Percentiles rank a stretch among this genome's conserved stretches.
Conservation (phyloP, 257 asterid species). For the Petunia axillaris region DNA sequence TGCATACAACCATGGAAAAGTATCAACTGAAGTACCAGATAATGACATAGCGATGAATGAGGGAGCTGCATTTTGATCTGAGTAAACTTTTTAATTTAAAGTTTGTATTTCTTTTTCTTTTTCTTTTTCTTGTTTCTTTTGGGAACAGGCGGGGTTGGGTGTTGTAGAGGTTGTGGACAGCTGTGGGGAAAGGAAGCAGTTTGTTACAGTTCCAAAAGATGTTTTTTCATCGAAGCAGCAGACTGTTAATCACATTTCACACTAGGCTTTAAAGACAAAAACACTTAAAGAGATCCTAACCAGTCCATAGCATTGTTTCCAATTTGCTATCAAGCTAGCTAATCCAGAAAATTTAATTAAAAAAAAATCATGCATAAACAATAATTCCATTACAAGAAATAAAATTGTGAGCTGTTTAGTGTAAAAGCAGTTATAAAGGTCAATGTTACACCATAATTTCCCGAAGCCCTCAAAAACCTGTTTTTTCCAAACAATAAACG, state of each 20-base stretch:
- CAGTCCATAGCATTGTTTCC: not conserved
- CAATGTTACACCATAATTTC: constrained; percentile 10
- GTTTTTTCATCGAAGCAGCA: not conserved
- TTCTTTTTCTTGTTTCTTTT: not conserved
- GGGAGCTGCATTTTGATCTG: constrained; percentile 4
- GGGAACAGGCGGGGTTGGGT: not conserved
- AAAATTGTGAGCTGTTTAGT: not conserved
- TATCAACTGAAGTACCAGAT: constrained; percentile 22
- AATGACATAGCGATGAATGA: constrained; percentile 11
- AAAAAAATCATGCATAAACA: not conserved
- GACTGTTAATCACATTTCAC: not conserved
- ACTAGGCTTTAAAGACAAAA: constrained; percentile 14
- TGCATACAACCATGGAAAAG: not conserved
- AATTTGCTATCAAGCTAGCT: constrained; percentile 14
- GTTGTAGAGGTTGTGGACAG: not conserved
- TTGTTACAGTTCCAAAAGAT: not conserved
- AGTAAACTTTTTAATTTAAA: not conserved
- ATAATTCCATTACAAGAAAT: not conserved
- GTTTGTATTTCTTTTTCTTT: too few species aligned
- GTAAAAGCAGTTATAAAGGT: constrained; percentile 14
- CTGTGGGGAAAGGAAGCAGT: constrained; percentile 11
- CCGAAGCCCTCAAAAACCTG: not conserved
- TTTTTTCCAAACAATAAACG: constrained; percentile 5
- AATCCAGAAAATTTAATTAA: not conserved
- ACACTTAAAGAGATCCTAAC: constrained; percentile 10